phyloP scores from a whole-genome alignment of 1,284 basidiomycete species.

The Cutaneotrichosporon mucoides region DNA sequence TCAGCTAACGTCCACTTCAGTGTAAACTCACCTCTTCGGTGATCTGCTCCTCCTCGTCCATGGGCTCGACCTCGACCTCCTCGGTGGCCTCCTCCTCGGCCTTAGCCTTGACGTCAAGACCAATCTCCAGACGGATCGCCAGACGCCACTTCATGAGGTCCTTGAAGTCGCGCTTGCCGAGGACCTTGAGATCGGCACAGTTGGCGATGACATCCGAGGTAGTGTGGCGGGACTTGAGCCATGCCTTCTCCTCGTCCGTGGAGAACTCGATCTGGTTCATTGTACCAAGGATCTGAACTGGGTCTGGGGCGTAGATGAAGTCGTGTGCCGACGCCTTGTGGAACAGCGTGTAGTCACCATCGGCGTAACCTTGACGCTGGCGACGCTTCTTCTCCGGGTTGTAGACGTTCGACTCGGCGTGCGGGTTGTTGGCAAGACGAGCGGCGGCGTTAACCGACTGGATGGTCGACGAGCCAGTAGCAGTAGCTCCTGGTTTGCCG shows the following conservation, averaged over 20 bases:
- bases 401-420: conserved; percentile 79
- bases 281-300: conserved; percentile 76
- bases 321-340: conserved; percentile 68
- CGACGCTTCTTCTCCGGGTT: conserved; percentile 95
- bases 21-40: conserved; percentile 64
- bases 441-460: conserved; percentile 38
- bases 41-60: conserved; percentile 84
- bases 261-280: conserved; percentile 80
- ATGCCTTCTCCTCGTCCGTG: conserved; percentile 80
- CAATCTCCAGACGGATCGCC: conserved; percentile 77
- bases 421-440: conserved; percentile 33
- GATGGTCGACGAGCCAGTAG: conserved; percentile 28
- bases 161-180: conserved; percentile 98
- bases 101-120: conserved; percentile 72
- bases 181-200: conserved; percentile 88
- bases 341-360: conserved; percentile 90
- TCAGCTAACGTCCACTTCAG: too few species aligned
- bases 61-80: conserved; percentile 67
- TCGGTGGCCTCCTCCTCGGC: conserved; percentile 70
- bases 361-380: conserved; percentile 90
- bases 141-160: conserved; percentile 85
- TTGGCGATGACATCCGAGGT: conserved; percentile 75
- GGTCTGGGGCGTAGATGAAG: conserved; percentile 67
- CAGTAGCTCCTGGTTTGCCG: background rate
- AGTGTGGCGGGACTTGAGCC: conserved; percentile 68